Conservation (phyloP, 106 monocot species). For the Dioscorea zingiberensis region DNA sequence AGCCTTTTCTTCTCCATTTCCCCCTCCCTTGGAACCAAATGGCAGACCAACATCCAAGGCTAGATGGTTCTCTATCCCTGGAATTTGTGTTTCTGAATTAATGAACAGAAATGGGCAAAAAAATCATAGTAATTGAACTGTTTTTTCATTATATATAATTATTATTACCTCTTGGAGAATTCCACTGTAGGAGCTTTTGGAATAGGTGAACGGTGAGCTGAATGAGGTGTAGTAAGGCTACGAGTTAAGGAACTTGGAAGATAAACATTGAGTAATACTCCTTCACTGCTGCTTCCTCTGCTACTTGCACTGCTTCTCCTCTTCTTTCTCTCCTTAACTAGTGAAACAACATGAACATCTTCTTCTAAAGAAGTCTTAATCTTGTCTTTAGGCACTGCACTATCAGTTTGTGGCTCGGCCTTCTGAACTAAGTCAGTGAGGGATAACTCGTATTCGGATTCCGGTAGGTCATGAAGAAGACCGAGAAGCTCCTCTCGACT, state of each 20-base stretch:
- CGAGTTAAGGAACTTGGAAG: conserved; percentile 29
- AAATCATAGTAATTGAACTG: background rate
- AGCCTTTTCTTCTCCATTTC: conserved; percentile 7
- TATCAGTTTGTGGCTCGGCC: background rate
- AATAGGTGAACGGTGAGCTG: background rate
- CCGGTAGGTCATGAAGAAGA: conserved; percentile 39
- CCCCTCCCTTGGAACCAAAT: conserved; percentile 16
- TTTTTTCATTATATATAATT: background rate
- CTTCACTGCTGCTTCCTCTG: conserved; percentile 27
- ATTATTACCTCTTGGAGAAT: background rate
- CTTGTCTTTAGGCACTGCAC: background rate
- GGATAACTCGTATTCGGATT: conserved; percentile 49
- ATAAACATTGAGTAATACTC: conserved; percentile 45
- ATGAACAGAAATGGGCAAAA: background rate
- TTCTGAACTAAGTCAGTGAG: conserved; percentile 45
- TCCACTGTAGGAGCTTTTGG: background rate
- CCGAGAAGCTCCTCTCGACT: conserved; percentile 47
- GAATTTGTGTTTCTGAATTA: background rate
- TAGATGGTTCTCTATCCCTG: background rate
- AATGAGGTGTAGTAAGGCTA: conserved; percentile 22
- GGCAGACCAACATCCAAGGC: conserved; percentile 17
- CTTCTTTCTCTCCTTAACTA: conserved; percentile 17
- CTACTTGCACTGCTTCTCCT: conserved; percentile 12
- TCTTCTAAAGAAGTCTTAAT: background rate
- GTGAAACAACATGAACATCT: background rate